Base-by-base conservation (phyloP, 306 rosid genomes). In the Sindora glabra region DNA sequence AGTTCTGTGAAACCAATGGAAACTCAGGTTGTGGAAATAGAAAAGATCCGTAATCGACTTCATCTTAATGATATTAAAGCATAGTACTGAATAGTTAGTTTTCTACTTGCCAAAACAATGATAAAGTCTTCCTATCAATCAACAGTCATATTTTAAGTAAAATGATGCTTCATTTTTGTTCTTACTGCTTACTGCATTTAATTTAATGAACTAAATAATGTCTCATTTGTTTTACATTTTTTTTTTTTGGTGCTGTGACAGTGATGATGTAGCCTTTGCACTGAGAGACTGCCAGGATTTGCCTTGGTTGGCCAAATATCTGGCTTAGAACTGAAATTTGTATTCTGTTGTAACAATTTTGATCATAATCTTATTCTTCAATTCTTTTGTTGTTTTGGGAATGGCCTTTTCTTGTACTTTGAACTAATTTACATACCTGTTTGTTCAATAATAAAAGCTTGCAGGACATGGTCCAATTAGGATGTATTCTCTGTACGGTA, bases 301-400 rank as follows among this genome's bases (percentile, higher is more conserved):
- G 24, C 84, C 92, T 33, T 91, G 98, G 98, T 57, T 91, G 74
- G 79, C 96, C 13, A 87, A 91, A 84, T 91, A 85, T 67, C 72
- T 91, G 56, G 70, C 63, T 58, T 67, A 74, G 49, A 44, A 59
- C 27, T 10, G 49, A 19, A 32, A 8, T 8, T 18, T 51, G 26
- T 27, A 14, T 12, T 23, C 17, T 11, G 38, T 42, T 61, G 24
- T 18, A 62, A 70, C 63, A 72, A 14, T 70, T 76, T 74, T 76
- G 67, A 57, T 36, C 21, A 1, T 15, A 62, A 19, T 50, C 56
- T 26, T 19, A 29, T 34, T 54, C 40, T 34, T 59, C 40, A 42
- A 27, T 59, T 65, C 16, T 64, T 64, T 23, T 22, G 53, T 66
- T 10, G 47, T 52, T 58, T 10, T 10, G 49, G 40, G 45, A 23